phyloP scores from a whole-genome alignment of 352 stramenopile genomes.

The Phytopythium sindhum region DNA sequence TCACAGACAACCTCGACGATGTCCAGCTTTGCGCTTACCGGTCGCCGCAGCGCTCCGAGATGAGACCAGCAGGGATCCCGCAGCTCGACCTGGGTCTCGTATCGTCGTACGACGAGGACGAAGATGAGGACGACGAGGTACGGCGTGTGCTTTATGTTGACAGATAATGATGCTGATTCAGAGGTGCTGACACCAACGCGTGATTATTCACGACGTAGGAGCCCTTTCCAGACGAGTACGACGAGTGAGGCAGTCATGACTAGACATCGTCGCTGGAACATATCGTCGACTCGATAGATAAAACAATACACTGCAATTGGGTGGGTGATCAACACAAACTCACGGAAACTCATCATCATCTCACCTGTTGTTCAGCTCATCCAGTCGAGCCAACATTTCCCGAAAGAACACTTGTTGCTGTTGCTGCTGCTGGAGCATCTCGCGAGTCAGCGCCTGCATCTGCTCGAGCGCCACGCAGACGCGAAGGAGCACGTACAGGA shows the following conservation, averaged over 20 bases:
- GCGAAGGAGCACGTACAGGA: conserved; percentile 69
- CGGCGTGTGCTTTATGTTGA: not conserved
- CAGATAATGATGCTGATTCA: not conserved
- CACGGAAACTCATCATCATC: not conserved
- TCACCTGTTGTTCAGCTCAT: conserved; percentile 10
- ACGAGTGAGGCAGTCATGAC: not conserved
- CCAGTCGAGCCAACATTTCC: conserved; percentile 46
- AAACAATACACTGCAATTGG: not conserved
- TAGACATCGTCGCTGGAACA: not conserved
- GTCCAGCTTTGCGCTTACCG: conserved; percentile 23
- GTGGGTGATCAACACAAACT: not conserved
- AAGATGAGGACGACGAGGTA: conserved; percentile 27
- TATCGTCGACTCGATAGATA: not conserved
- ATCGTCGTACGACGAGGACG: conserved; percentile 43
- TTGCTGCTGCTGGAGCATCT: conserved; percentile 51
- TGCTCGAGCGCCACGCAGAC: conserved; percentile 52
- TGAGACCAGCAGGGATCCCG: conserved; percentile 31
- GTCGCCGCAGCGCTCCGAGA: conserved; percentile 5
- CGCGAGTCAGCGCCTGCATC: conserved; percentile 54
- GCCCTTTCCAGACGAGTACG: not conserved
- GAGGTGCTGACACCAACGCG: not conserved
- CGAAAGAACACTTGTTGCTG: conserved; percentile 68
- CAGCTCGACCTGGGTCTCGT: conserved; percentile 46
- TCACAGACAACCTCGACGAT: conserved; percentile 26
- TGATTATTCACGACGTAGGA: not conserved